Conservation (phyloP, 2,329 filamentous ascomycete species). For the Bipolaris zeicola region DNA sequence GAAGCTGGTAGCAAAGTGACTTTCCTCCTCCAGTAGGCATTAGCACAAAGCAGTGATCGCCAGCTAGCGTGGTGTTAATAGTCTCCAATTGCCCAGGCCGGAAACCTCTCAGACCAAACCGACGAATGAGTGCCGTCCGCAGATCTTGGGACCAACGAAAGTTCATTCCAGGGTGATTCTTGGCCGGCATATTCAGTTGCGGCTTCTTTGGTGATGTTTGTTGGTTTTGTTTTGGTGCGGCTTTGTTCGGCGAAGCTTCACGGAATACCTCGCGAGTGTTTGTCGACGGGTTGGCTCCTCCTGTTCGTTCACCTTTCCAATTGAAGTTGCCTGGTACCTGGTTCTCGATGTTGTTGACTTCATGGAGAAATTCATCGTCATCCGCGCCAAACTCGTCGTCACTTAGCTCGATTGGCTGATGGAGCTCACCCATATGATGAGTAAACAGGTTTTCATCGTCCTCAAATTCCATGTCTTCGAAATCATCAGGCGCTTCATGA, state of each 20-base stretch:
- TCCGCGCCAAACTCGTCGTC: constrained; percentile 28
- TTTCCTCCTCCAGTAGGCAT: constrained; percentile 99
- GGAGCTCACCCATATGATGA: constrained; percentile 20
- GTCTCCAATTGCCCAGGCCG: constrained; percentile 91
- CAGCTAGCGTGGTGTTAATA: constrained; percentile 88
- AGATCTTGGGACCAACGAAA: constrained; percentile 85
- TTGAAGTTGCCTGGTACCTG: constrained; percentile 34
- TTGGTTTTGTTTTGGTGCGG: constrained; percentile 21
- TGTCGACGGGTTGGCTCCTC: constrained; percentile 18
- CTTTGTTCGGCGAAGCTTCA: constrained; percentile 37
- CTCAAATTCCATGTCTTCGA: constrained; percentile 36
- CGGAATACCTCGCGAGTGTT: constrained; percentile 35
- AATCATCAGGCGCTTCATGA: constrained; percentile 25
- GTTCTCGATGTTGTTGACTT: constrained; percentile 52
- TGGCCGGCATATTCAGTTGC: constrained; percentile 31
- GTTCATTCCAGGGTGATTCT: constrained; percentile 51
- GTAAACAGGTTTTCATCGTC: constrained; percentile 21
- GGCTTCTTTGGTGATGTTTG: constrained; percentile 38
- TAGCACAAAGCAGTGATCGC: constrained; percentile 89
- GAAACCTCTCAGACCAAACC: constrained; percentile 85
- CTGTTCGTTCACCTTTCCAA: constrained; percentile 37
- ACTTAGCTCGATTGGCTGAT: constrained; percentile 15
- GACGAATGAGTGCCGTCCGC: constrained; percentile 75
- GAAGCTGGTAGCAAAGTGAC: constrained; percentile 94
- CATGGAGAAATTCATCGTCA: constrained; percentile 47